These are phyloP conservation scores for Rhodofomes roseus DNA, from an alignment of 1,284 basidiomycete genomes.

Conservation along the genomic window DNA sequence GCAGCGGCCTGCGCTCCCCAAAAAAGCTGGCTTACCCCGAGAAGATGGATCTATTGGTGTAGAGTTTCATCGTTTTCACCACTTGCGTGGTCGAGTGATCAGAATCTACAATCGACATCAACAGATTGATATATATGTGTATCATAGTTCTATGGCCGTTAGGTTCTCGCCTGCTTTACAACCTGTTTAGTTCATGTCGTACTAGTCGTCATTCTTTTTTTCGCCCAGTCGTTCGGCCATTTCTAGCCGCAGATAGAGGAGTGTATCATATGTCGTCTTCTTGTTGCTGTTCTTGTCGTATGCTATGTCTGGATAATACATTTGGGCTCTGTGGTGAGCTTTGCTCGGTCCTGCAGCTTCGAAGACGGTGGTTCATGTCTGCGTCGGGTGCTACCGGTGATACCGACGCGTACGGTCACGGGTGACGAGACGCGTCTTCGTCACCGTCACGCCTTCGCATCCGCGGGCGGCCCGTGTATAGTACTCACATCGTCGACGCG, in stretches of 20 bases:
- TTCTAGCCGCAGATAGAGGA: not conserved
- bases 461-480: not conserved
- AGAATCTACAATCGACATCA: too few species aligned
- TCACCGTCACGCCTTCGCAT: not conserved
- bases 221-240: not conserved
- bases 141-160: not conserved
- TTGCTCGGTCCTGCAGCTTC: too few species aligned
- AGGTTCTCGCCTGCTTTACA: too few species aligned
- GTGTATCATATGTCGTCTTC: not conserved
- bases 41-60: not conserved
- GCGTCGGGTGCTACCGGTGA: not conserved
- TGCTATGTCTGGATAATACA: not conserved
- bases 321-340: too few species aligned
- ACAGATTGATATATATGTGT: not conserved
- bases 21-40: not conserved
- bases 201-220: too few species aligned
- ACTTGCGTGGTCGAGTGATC: too few species aligned
- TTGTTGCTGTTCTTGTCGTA: not conserved
- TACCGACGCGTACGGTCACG: not conserved
- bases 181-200: too few species aligned
- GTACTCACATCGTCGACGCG: not conserved
- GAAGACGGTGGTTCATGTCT: too few species aligned
- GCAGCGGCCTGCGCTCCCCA: not conserved
- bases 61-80: not conserved
- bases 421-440: not conserved